Conservation (phyloP, 257 asterid genomes). For the Penstemon eatonii region DNA sequence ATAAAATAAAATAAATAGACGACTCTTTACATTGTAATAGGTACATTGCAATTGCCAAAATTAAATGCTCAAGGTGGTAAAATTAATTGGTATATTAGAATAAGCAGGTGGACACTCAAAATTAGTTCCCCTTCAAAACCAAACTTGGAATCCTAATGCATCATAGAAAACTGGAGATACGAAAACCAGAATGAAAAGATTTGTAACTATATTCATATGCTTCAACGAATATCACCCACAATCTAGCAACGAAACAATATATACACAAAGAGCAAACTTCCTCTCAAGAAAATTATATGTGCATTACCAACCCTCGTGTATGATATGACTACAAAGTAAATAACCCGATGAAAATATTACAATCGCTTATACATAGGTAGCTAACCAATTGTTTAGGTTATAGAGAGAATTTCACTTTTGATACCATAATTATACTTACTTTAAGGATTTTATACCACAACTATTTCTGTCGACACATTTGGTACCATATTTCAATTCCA, state of each 20-base stretch:
- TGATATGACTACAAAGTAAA: background rate
- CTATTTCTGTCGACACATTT: no score
- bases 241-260: background rate
- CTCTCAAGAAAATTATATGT: background rate
- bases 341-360: background rate
- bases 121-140: background rate
- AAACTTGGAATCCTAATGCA: background rate
- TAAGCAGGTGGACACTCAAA: background rate
- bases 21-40: background rate
- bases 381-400: background rate
- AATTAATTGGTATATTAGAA: background rate
- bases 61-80: background rate
- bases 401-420: no score
- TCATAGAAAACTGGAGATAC: background rate
- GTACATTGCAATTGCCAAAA: background rate
- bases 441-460: no score
- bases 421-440: no score
- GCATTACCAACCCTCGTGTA: background rate
- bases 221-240: background rate
- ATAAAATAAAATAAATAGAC: background rate
- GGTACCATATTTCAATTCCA: no score
- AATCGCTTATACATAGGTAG: background rate
- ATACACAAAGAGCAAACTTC: constrained; percentile 9
- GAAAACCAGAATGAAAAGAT: background rate
- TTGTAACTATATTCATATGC: background rate